These are phyloP conservation scores for Pseudohalonectria lignicola DNA, from an alignment of 2,329 filamentous ascomycete species.

Conservation along the genomic window DNA sequence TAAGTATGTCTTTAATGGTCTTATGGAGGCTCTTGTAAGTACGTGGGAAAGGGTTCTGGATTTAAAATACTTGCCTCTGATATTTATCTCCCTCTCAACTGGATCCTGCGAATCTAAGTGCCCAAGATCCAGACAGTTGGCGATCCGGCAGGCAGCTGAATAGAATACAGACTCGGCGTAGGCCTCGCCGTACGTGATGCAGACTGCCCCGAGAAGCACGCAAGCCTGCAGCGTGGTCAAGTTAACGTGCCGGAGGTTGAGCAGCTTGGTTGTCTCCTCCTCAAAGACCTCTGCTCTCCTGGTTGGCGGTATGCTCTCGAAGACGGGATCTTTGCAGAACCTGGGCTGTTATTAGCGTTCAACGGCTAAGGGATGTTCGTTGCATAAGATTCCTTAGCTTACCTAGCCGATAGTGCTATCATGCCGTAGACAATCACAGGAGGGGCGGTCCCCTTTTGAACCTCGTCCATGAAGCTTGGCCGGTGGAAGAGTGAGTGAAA, in stretches of 20 bases:
- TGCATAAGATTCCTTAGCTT: too few relatives aligned
- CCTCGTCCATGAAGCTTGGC: conserved; percentile 14
- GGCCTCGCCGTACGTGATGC: conserved; percentile 21
- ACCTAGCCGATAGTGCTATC: too few relatives aligned
- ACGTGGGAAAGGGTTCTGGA: background rate
- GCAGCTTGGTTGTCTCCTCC: conserved; percentile 11
- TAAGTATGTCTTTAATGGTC: too few relatives aligned
- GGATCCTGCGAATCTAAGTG: conserved; percentile 14
- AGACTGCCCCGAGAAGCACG: conserved; percentile 22
- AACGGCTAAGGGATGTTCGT: too few relatives aligned
- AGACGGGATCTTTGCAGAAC: conserved; percentile 12
- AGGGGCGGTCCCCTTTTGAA: conserved; percentile 11
- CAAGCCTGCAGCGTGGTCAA: conserved; percentile 25
- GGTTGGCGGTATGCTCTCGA: conserved; percentile 11
- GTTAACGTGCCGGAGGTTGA: conserved; percentile 23
- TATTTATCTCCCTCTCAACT: conserved; percentile 23
- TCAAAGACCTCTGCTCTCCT: conserved; percentile 11
- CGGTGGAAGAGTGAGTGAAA: conserved; percentile 21
- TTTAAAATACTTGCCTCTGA: conserved; percentile 12
- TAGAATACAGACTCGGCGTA: conserved; percentile 26
- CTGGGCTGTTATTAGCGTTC: too few relatives aligned
- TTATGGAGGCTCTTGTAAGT: too few relatives aligned
- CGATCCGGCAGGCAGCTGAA: conserved; percentile 22
- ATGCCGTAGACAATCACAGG: too few relatives aligned
- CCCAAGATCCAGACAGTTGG: conserved; percentile 22